phyloP scores from a whole-genome alignment of 169 alveolate species.

The Pseudocohnilembus persalinus region DNA sequence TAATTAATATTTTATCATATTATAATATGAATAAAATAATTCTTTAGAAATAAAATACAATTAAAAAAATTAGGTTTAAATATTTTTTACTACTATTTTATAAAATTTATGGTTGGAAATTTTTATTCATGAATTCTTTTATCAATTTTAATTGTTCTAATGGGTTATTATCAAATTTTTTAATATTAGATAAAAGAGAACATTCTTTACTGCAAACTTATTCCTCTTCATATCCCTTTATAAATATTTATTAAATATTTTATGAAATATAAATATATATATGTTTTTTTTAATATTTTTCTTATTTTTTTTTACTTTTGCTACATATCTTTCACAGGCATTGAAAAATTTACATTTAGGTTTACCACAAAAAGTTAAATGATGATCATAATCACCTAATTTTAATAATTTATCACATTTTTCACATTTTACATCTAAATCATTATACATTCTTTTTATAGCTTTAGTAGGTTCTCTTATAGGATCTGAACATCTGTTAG shows the following conservation, averaged over 20 bases:
- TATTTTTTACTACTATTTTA: neutral
- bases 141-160: neutral
- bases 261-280: too few species aligned
- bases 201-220: constrained; percentile 26
- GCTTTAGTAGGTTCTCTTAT: constrained; percentile 29
- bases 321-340: constrained; percentile 15
- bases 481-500: constrained; percentile 50
- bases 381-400: constrained; percentile 51
- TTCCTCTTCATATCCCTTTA: neutral
- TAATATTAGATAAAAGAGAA: neutral
- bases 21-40: neutral
- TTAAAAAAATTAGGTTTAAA: neutral
- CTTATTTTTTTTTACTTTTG: neutral
- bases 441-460: constrained; percentile 46
- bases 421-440: constrained; percentile 60
- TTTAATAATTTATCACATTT: constrained; percentile 53
- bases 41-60: neutral
- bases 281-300: too few species aligned
- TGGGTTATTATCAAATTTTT: neutral
- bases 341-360: constrained; percentile 33
- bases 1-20: neutral
- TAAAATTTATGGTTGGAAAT: too few species aligned
- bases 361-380: constrained; percentile 13
- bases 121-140: neutral
- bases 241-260: too few species aligned